Evolutionary conservation across 2,329 filamentous ascomycete genomes (phyloP).

Genomic region (Pestalotiopsis sp.): DNA sequence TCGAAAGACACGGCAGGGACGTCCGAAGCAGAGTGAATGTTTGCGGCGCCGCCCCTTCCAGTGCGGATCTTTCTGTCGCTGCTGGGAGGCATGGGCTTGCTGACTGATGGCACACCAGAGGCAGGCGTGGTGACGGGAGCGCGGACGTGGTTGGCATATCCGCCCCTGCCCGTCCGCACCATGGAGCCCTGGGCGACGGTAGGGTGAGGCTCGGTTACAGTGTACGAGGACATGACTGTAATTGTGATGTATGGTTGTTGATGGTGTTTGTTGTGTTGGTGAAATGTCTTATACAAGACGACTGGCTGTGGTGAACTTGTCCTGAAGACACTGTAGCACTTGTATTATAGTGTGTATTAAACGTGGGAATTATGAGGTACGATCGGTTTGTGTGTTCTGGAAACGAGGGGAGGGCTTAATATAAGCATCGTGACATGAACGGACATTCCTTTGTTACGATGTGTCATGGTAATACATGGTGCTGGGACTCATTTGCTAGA

Average conservation of each 20-base stretch:
- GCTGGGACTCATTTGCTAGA: background rate
- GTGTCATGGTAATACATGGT: conserved; percentile 13
- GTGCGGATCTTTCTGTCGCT: conserved; percentile 59
- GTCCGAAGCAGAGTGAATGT: conserved; percentile 55
- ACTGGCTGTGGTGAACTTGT: background rate
- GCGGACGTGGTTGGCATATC: conserved; percentile 59
- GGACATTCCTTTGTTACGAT: conserved; percentile 6
- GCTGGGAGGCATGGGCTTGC: conserved; percentile 45
- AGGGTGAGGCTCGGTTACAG: conserved; percentile 52
- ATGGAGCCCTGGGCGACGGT: conserved; percentile 48
- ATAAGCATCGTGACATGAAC: conserved; percentile 13
- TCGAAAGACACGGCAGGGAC: conserved; percentile 67
- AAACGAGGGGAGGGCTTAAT: conserved; percentile 12
- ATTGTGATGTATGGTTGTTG: conserved; percentile 7
- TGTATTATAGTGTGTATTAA: conserved; percentile 11
- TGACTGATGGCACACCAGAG: conserved; percentile 46
- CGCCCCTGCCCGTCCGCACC: conserved; percentile 58
- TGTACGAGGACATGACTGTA: conserved; percentile 42
- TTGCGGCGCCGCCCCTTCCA: conserved; percentile 70
- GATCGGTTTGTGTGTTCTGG: background rate
- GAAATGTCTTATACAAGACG: conserved; percentile 6
- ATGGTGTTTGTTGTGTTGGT: background rate
- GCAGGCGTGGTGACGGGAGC: conserved; percentile 43
- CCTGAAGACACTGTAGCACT: conserved; percentile 12
- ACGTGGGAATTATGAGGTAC: background rate